These are phyloP conservation scores for Rozella allomycis DNA, from an alignment of 371 early-diverging fungal species.

Conservation along the genomic window DNA sequence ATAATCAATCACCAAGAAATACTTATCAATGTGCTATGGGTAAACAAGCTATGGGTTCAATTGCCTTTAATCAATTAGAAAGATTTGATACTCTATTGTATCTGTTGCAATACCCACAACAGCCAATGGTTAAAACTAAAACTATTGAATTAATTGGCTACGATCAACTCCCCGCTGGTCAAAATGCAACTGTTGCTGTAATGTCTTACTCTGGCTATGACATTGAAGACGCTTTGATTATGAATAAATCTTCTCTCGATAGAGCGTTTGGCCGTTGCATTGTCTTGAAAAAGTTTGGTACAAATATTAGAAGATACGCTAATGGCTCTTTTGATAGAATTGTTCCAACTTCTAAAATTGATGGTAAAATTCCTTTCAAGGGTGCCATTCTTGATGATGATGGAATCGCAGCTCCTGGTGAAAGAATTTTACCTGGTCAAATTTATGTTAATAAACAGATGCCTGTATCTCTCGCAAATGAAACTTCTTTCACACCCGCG, in stretches of 20 bases:
- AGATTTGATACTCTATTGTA: conserved; percentile 93
- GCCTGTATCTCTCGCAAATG: conserved; percentile 31
- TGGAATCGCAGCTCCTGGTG: conserved; percentile 77
- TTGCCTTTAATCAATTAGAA: conserved; percentile 82
- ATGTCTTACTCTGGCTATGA: conserved; percentile 99
- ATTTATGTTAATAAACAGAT: conserved; percentile 68
- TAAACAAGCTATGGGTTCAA: conserved; percentile 98
- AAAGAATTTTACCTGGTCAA: conserved; percentile 42
- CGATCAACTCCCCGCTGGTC: conserved; percentile 95
- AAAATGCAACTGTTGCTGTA: conserved; percentile 97
- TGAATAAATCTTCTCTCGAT: conserved; percentile 94
- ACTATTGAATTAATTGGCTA: conserved; percentile 94
- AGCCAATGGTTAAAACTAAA: conserved; percentile 95
- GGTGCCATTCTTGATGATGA: conserved; percentile 54
- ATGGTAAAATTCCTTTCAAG: conserved; percentile 16
- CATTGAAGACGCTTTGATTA: conserved; percentile 97
- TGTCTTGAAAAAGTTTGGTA: conserved; percentile 64
- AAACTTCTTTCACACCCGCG: conserved; percentile 42
- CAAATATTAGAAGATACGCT: conserved; percentile 45
- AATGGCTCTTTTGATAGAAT: conserved; percentile 75
- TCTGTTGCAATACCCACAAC: conserved; percentile 90
- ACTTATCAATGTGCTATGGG: conserved; percentile 99
- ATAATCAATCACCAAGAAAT: conserved; percentile 99
- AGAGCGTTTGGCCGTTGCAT: conserved; percentile 97
- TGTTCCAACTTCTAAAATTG: conserved; percentile 22